phyloP scores from a whole-genome alignment of 2,329 filamentous ascomycete genomes.

The Dryadomyces quercivorus region DNA sequence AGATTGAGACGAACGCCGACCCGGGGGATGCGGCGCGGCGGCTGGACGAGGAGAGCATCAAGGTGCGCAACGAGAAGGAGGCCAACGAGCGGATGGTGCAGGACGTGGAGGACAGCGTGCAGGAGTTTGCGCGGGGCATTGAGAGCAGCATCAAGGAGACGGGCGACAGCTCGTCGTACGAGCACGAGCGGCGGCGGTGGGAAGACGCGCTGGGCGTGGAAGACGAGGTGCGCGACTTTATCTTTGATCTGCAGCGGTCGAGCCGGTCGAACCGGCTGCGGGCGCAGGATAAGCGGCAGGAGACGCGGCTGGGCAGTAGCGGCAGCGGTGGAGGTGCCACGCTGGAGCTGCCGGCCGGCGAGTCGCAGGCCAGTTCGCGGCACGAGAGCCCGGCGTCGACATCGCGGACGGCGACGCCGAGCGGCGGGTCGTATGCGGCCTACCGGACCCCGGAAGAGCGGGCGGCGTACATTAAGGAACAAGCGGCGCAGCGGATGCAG shows the following conservation, averaged over 20 bases:
- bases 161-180: conserved; percentile 58
- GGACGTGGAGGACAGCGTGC: conserved; percentile 92
- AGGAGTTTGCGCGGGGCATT: conserved; percentile 72
- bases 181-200: conserved; percentile 89
- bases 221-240: conserved; percentile 94
- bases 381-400: conserved; percentile 6
- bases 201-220: conserved; percentile 93
- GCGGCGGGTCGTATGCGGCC: conserved; percentile 60
- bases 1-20: conserved; percentile 53
- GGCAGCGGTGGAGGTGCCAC: neutral
- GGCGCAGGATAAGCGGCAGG: conserved; percentile 41
- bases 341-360: conserved; percentile 19
- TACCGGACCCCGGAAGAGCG: conserved; percentile 89
- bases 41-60: conserved; percentile 77
- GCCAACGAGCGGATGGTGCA: conserved; percentile 93
- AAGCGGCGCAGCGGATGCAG: conserved; percentile 93
- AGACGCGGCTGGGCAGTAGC: conserved; percentile 8
- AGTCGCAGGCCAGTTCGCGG: conserved; percentile 20
- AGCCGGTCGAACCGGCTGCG: conserved; percentile 64
- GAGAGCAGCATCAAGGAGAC: conserved; percentile 82
- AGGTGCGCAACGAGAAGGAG: conserved; percentile 73
- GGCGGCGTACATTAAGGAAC: conserved; percentile 91
- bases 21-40: conserved; percentile 71
- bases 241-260: conserved; percentile 85
- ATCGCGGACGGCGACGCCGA: conserved; percentile 39